Base-by-base conservation (phyloP, 768 basidiomycete species). In the Russula sp. region DNA sequence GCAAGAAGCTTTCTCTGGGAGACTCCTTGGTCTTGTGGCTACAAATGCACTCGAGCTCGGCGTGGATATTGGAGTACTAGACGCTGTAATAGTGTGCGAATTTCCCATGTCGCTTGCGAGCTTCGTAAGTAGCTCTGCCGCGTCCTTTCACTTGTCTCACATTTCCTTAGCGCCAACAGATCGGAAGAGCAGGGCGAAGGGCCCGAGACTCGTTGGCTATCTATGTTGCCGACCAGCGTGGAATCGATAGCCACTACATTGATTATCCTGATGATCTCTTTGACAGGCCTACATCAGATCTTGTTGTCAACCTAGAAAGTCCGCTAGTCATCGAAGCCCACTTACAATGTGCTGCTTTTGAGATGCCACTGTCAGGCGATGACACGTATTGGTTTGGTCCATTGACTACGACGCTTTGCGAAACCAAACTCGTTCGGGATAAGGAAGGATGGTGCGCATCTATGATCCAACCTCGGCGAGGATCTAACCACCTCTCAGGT, bases 31-130 rank as follows among this genome's bases (percentile, higher is more conserved):
- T 13, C 88, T 95, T 50, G 80, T 96, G 39, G 89, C 92, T 0
- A 96, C 93, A 0, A 95, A 93, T 68, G 93, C 93, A 0, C 80
- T 95, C 13, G 94, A 96, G 73, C 82, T 95, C 7, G 92, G 92
- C 14, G 87, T 94, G n/a, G 91, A 94, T 68, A 94, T 94, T 40
- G 92, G 91, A 16, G 83, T 81, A n/a, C 73, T 94, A 56, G 94
- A 95, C 70, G 90, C 88, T 7, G 93, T 95, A 47, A 83, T 96
- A 59, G 90, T 93, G 82, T 81, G 94, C 34, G 91, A 91, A 1
- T 93, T 95, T 71, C 93, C 93, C 0, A 78, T 82, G 58, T 83
- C 81, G 47, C 75, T 94, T 40, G 87, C 93, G 0, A 94, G 90
- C 68, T 88, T 93, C 62, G 91, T 93, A 62, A 69, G 83, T 37